Conservation (phyloP, 1,284 basidiomycete genomes). For the Cystobasidium slooffiae region DNA sequence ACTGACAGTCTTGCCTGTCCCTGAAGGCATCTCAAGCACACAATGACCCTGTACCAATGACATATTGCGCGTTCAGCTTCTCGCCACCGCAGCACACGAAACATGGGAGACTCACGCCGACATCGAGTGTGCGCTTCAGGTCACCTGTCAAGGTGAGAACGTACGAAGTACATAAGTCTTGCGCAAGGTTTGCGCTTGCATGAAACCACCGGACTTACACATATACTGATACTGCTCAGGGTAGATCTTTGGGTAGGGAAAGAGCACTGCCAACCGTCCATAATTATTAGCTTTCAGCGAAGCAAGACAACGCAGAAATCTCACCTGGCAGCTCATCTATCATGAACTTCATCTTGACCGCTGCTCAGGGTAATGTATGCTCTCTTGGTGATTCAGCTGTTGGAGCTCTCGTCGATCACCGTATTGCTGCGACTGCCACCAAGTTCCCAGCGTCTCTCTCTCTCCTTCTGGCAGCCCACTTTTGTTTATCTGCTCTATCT, state of each 20-base stretch:
- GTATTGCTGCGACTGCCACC: too few species aligned
- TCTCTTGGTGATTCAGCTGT: background rate
- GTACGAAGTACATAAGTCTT: background rate
- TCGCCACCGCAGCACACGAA: background rate
- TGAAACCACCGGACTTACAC: conserved; percentile 62
- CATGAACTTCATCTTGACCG: conserved; percentile 80
- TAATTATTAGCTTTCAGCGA: conserved; percentile 19
- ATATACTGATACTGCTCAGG: conserved; percentile 96
- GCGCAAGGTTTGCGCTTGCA: background rate
- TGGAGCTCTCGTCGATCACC: conserved; percentile 12
- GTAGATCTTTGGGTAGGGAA: conserved; percentile 62
- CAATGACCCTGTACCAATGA: conserved; percentile 78
- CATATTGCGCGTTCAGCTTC: background rate
- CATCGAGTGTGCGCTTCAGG: conserved; percentile 93
- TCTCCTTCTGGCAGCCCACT: too few species aligned
- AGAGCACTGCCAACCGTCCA: conserved; percentile 66
- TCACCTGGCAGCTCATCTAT: conserved; percentile 88
- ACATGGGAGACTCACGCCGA: conserved; percentile 61
- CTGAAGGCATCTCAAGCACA: conserved; percentile 99
- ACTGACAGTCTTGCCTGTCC: conserved; percentile 98
- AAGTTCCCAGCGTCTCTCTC: too few species aligned
- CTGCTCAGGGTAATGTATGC: background rate
- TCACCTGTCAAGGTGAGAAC: conserved; percentile 60
- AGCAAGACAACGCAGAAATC: background rate
- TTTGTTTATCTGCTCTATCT: too few species aligned